phyloP scores from a whole-genome alignment of 495 filamentous ascomycete species.

The Talaromyces liani region DNA sequence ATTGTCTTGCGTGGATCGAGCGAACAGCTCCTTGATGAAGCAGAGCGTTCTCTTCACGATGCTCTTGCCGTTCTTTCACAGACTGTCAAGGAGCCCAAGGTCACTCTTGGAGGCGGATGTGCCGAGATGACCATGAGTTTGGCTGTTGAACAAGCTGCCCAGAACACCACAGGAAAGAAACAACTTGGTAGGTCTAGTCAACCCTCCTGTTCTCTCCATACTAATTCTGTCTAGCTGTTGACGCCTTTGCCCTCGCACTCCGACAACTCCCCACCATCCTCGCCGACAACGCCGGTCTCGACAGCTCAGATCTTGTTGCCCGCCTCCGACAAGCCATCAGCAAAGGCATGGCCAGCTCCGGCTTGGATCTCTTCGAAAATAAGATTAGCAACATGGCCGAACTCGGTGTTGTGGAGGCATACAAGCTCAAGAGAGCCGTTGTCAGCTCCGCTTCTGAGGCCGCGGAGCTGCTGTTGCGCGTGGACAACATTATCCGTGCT shows the following conservation, averaged over 20 bases:
- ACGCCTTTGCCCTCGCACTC: constrained; percentile 80
- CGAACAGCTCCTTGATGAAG: constrained; percentile 93
- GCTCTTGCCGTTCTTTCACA: constrained; percentile 95
- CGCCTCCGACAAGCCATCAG: constrained; percentile 89
- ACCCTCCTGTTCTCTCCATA: not conserved
- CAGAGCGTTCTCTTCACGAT: constrained; percentile 92
- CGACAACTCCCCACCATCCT: constrained; percentile 93
- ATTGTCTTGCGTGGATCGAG: constrained; percentile 95
- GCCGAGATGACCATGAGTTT: constrained; percentile 99
- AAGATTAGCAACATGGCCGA: constrained; percentile 96
- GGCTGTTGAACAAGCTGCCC: constrained; percentile 89
- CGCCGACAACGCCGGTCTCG: constrained; percentile 93
- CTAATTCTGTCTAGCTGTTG: constrained; percentile 51
- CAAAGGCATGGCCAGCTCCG: constrained; percentile 84
- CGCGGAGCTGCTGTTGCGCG: constrained; percentile 80
- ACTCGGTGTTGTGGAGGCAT: constrained; percentile 94
- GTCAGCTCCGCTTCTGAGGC: constrained; percentile 93
- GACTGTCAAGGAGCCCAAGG: constrained; percentile 89
- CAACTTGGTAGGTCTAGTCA: constrained; percentile 42
- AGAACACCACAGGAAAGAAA: constrained; percentile 94
- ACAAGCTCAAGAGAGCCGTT: constrained; percentile 96
- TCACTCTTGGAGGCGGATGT: constrained; percentile 90
- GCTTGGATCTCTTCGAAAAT: constrained; percentile 81
- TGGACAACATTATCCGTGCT: constrained; percentile 80
- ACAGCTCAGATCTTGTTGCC: constrained; percentile 88